Base-by-base conservation (phyloP, 164 flowering plant species). In the Chimonanthus praecox region DNA sequence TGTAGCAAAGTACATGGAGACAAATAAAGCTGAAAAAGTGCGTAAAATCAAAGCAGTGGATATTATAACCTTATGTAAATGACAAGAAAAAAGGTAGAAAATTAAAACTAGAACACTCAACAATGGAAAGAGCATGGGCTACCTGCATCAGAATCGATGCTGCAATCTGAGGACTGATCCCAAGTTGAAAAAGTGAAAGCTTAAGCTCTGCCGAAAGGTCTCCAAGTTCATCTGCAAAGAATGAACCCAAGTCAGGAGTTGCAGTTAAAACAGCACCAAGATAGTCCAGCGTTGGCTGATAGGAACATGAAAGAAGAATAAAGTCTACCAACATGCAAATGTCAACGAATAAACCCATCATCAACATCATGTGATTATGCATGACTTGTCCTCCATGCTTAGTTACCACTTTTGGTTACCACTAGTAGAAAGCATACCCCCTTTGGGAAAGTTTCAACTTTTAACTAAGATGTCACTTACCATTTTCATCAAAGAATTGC, bases 81-180 rank as follows among this genome's bases (percentile, higher is more conserved):
- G 33, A 33, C 33, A 33, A 33, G 33, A 33, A 33, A 33, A 33
- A 33, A 33, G 33, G 0, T 33, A 33, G 33, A 33, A 33, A 33
- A 33, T 33, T 33, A 33, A 33, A 1, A 33, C 33, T 33, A 33
- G 33, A 33, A 33, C 33, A 33, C 33, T 33, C 49, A 44, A 66
- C 45, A 10, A 48, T 44, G 18, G 48, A 46, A 16, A 46, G 16
- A 54, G 20, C 5, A 70, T 47, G 44, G 58, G 44, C 63, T 72
- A 94, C 99, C 97, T 96, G 97, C 99, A 96, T 94, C 70, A 96
- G 77, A 79, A 96, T 94, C 43, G 98, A 96, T 78, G 98, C 97
- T 73, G 83, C 89, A 72, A 96, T 96, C 79, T 90, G 98, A 67
- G 97, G 99, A 82, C 99, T 88, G 78, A 96, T 86, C 64, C 99